Conservation (phyloP, 202 grass and related monocot species). For the Carex arenaria region DNA sequence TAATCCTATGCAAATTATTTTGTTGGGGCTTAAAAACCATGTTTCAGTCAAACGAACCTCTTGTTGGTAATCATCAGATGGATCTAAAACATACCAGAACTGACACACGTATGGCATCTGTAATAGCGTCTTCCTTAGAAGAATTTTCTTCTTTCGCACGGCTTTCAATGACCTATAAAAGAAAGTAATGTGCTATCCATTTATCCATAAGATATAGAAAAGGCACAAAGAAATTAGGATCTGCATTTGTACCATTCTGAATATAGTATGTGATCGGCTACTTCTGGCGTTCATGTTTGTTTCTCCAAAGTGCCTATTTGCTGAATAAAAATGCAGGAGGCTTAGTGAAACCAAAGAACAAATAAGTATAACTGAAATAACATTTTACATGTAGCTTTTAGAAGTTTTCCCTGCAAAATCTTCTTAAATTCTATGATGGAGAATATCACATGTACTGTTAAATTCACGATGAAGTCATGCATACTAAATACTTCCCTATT, state of each 20-base stretch:
- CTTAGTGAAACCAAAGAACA: not conserved
- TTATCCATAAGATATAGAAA: conserved; percentile 17
- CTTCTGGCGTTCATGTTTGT: conserved; percentile 89
- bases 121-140: conserved; percentile 16
- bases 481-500: not conserved
- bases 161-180: conserved; percentile 82
- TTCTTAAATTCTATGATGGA: not conserved
- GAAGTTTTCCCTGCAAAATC: not conserved
- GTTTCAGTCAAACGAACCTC: not conserved
- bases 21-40: not conserved
- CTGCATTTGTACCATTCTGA: conserved; percentile 72
- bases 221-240: not conserved
- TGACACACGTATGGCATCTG: conserved; percentile 85
- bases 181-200: not conserved
- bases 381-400: not conserved
- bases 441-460: not conserved
- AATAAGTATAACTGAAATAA: not conserved
- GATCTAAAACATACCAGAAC: conserved; percentile 44
- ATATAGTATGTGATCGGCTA: conserved; percentile 85
- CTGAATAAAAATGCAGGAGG: conserved; percentile 25
- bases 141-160: conserved; percentile 41
- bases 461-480: not conserved
- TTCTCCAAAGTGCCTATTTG: conserved; percentile 93
- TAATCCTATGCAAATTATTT: not conserved
- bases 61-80: not conserved